Evolutionary conservation across 176 grass and related monocot species (phyloP).

Genomic region (Tuctoria greenei): DNA sequence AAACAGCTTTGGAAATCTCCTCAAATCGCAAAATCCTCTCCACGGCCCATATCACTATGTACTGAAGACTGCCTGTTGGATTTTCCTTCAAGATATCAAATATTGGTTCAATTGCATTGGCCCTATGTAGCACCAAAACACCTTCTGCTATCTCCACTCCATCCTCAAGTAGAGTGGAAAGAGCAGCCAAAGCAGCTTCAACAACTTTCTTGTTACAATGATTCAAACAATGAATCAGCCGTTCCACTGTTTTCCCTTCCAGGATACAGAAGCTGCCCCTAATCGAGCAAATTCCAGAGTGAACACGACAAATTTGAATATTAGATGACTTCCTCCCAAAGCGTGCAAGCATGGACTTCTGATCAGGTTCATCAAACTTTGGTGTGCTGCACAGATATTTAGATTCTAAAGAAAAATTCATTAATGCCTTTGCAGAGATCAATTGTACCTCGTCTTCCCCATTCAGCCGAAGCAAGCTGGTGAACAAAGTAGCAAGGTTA

Average conservation of each 20-base stretch:
- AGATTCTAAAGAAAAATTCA: conserved; percentile 69
- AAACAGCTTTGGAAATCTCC: conserved; percentile 55
- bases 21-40: conserved; percentile 76
- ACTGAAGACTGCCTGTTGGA: conserved; percentile 51
- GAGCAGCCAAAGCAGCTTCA: conserved; percentile 57
- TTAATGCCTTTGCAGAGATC: conserved; percentile 61
- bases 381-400: conserved; percentile 51
- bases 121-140: conserved; percentile 37
- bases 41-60: conserved; percentile 65
- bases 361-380: conserved; percentile 31
- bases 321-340: conserved; percentile 21
- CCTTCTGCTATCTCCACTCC: conserved; percentile 56
- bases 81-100: conserved; percentile 63
- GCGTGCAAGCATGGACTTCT: conserved; percentile 26
- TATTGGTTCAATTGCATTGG: conserved; percentile 51
- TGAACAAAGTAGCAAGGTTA: conserved; percentile 59
- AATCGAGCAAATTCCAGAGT: conserved; percentile 63
- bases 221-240: conserved; percentile 62
- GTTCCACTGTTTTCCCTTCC: conserved; percentile 69
- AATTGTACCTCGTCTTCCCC: conserved; percentile 53
- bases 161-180: conserved; percentile 76
- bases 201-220: conserved; percentile 62
- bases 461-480: conserved; percentile 66
- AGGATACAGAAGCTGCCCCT: conserved; percentile 70
- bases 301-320: conserved; percentile 54